These are phyloP conservation scores for Fusarium metavorans DNA, from an alignment of 2,329 filamentous ascomycete genomes.

Conservation along the genomic window DNA sequence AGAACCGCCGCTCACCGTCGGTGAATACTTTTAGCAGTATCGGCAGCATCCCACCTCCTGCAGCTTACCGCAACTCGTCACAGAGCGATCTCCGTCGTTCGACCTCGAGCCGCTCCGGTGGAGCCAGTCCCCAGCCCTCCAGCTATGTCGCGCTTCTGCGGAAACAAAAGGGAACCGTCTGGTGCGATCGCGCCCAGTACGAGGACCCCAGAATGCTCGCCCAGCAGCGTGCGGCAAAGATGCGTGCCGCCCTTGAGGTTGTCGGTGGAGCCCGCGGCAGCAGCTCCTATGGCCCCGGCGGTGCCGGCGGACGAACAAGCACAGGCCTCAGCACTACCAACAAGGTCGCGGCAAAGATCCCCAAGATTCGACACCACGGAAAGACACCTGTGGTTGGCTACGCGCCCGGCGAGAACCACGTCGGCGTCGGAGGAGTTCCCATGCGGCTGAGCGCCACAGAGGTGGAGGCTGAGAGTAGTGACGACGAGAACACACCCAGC, in stretches of 20 bases:
- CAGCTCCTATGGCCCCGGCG: conserved; percentile 57
- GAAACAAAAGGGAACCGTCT: conserved; percentile 97
- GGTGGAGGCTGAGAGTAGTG: conserved; percentile 88
- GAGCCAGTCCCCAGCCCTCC: conserved; percentile 65
- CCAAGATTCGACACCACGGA: conserved; percentile 90
- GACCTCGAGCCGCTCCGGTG: conserved; percentile 81
- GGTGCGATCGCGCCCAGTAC: conserved; percentile 94
- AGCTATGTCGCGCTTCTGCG: conserved; percentile 96
- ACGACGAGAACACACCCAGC: conserved; percentile 72
- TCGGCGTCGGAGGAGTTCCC: conserved; percentile 82
- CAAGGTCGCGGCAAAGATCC: conserved; percentile 85
- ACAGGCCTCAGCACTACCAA: conserved; percentile 71
- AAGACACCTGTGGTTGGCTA: conserved; percentile 85
- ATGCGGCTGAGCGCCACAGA: conserved; percentile 95
- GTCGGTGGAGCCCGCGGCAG: conserved; percentile 70
- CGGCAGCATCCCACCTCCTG: conserved; percentile 74
- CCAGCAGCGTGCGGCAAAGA: conserved; percentile 87
- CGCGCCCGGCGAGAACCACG: conserved; percentile 80
- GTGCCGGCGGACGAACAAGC: conserved; percentile 63
- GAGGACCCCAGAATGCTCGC: conserved; percentile 88
- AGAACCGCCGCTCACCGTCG: conserved; percentile 70
- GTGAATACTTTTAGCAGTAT: conserved; percentile 77
- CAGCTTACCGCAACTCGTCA: conserved; percentile 67
- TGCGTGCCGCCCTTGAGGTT: conserved; percentile 86
- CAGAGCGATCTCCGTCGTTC: conserved; percentile 77